Percentiles rank a stretch among this genome's conserved stretches.
Evolutionary conservation across 2,329 filamentous ascomycete species (phyloP).

Genomic region (Endoconidiophora laricicola): DNA sequence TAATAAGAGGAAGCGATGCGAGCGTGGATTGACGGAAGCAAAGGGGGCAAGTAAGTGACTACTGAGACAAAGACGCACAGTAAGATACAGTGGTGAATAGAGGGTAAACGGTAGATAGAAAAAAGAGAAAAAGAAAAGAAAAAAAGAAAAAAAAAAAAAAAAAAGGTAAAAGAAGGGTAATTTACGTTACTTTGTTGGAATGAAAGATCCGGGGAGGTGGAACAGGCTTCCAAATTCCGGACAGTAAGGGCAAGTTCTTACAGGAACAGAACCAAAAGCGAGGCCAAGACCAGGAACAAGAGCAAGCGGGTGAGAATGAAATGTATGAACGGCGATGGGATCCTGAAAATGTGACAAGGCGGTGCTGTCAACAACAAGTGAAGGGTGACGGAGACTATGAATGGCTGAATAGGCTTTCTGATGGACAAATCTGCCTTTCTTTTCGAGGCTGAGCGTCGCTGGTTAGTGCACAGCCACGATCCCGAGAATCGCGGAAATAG

Average conservation of each 20-base stretch:
- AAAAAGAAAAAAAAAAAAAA: not conserved
- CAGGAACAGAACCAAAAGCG: not conserved
- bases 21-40: not conserved
- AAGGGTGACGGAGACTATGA: too few species aligned
- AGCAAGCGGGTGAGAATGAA: too few species aligned
- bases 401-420: too few species aligned
- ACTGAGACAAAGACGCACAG: not conserved
- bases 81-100: not conserved
- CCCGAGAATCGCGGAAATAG: too few species aligned
- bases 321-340: too few species aligned
- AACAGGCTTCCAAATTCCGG: constrained; percentile 5
- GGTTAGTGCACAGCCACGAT: too few species aligned
- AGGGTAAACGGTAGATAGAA: not conserved
- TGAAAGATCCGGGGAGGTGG: constrained; percentile 1
- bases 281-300: not conserved
- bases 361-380: too few species aligned
- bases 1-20: constrained; percentile 8
- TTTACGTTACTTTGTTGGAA: too few species aligned
- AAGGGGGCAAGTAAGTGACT: not conserved
- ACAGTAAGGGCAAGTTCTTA: not conserved
- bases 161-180: not conserved
- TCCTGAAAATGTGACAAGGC: too few species aligned
- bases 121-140: not conserved
- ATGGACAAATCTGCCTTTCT: too few species aligned
- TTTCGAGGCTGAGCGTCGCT: too few species aligned